Base-by-base conservation (phyloP, 495 filamentous ascomycete species). In the Penicilliopsis zonata region DNA sequence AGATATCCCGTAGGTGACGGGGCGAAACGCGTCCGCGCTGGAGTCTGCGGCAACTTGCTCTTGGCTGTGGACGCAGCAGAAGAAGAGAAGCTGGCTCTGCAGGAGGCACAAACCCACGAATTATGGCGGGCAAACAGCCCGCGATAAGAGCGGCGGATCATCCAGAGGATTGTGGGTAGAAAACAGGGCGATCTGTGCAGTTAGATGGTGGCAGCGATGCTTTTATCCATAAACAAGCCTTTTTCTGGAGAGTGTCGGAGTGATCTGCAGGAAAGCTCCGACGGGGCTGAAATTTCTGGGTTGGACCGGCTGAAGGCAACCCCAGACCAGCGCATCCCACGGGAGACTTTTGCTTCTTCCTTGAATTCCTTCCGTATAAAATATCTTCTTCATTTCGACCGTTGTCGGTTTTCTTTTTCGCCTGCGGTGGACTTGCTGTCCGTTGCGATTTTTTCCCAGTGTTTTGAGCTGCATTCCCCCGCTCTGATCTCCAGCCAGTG, bases 1-100 rank as follows among this genome's bases (percentile, higher is more conserved):
- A 96, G 66, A 52, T 85, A 83, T 12, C 90, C 90, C 5, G 90
- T 98, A 2, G 90, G 90, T 2, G 88, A 95, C 10, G 90, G 90
- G 1, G 90, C 90, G 58, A 98, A 98, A 28, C 90, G 79, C 15
- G 90, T 95, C 36, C 90, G 70, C 17, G 82, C 86, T 27, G 90
- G 86, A 0, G 43, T 49, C 5, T 66, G 53, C 29, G 81, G 80
- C 31, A 61, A 41, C 31, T 57, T 55, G 31, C 38, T 57, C 38
- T 55, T 59, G 29, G 42, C 44, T 28, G 57, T 51, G 17, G 31
- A 31, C 32, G 49, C 39, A 19, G 43, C 45, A 36, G 57, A 53
- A 24, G 58, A 60, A 18, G 41, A 53, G 30, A 40, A 36, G 18
- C 38, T 17, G 6, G 42, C 37, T 31, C 53, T 56, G 49, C 64